A percentile compares a stretch with the other conserved stretches of the same genome.
Evolutionary conservation across 2,329 filamentous ascomycete species (phyloP).

Genomic region (Arachnomyces sp.): DNA sequence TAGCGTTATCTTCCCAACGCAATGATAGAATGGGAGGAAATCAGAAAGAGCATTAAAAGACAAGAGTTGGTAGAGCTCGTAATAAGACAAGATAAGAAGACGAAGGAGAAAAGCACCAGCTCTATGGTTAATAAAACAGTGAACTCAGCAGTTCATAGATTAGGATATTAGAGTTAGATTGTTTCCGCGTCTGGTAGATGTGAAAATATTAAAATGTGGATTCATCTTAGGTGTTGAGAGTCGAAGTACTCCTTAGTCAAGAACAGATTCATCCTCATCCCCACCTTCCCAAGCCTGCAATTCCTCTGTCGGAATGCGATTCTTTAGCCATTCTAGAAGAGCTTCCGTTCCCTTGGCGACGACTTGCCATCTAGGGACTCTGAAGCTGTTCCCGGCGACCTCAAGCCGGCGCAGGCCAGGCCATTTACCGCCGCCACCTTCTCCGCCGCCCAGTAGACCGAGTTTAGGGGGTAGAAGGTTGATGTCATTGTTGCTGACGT

Average conservation of each 20-base stretch:
- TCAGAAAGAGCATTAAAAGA: no score
- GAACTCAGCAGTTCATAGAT: no score
- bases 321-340: constrained; percentile 70
- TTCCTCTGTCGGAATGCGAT: constrained; percentile 56
- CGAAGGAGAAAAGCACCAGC: not conserved
- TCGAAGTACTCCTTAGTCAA: no score
- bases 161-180: no score
- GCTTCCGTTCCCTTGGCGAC: constrained; percentile 83
- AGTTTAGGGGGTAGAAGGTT: constrained; percentile 71
- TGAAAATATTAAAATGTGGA: no score
- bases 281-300: constrained; percentile 31
- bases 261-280: constrained; percentile 11
- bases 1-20: no score
- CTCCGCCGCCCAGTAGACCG: constrained; percentile 62
- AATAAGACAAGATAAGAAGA: not conserved
- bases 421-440: constrained; percentile 31
- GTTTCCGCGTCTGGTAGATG: no score
- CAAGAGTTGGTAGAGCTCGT: no score
- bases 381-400: constrained; percentile 77
- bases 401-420: constrained; percentile 59
- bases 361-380: constrained; percentile 76
- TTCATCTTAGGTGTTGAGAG: no score
- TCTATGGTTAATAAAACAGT: no score
- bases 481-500: constrained; percentile 80
- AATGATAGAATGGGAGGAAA: no score